Conservation (phyloP, 257 asterid species). For the Penstemon davidsonii region DNA sequence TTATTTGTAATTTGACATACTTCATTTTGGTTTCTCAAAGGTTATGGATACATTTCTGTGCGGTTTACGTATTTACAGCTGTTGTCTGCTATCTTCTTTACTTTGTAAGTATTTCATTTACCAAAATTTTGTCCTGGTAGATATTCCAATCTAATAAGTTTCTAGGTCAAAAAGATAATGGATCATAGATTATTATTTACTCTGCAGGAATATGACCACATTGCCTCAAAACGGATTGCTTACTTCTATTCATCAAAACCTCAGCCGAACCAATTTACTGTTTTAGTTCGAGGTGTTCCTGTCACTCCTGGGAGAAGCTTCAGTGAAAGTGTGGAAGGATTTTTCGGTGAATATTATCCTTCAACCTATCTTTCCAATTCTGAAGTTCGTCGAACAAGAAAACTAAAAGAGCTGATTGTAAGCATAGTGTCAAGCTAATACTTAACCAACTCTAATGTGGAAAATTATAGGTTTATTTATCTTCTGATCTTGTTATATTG, state of each 20-base stretch:
- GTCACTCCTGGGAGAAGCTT: slow-evolving; percentile 56
- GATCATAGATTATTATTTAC: slow-evolving; percentile 26
- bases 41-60: slow-evolving; percentile 97
- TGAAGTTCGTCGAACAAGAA: slow-evolving; percentile 70
- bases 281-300: slow-evolving; percentile 92
- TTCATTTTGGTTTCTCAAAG: slow-evolving; percentile 50
- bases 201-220: slow-evolving; percentile 81
- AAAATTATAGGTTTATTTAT: slow-evolving; percentile 4
- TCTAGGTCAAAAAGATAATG: slow-evolving; percentile 12
- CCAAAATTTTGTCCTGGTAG: slow-evolving; percentile 11
- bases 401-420: slow-evolving; percentile 75
- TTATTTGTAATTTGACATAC: slow-evolving; percentile 24
- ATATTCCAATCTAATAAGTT: slow-evolving; percentile 13
- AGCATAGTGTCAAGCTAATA: slow-evolving; percentile 34
- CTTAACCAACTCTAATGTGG: slow-evolving; percentile 20
- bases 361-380: slow-evolving; percentile 88
- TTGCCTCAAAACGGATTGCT: slow-evolving; percentile 70
- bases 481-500: not conserved
- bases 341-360: slow-evolving; percentile 75
- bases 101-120: slow-evolving; percentile 59
- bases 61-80: slow-evolving; percentile 81
- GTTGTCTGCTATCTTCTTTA: slow-evolving; percentile 96
- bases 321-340: slow-evolving; percentile 76
- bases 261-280: slow-evolving; percentile 72
- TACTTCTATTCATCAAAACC: slow-evolving; percentile 76